A percentile compares a stretch with the other conserved stretches of the same genome.
phyloP scores from a whole-genome alignment of 169 alveolate species.

The Eimeria necatrix region DNA sequence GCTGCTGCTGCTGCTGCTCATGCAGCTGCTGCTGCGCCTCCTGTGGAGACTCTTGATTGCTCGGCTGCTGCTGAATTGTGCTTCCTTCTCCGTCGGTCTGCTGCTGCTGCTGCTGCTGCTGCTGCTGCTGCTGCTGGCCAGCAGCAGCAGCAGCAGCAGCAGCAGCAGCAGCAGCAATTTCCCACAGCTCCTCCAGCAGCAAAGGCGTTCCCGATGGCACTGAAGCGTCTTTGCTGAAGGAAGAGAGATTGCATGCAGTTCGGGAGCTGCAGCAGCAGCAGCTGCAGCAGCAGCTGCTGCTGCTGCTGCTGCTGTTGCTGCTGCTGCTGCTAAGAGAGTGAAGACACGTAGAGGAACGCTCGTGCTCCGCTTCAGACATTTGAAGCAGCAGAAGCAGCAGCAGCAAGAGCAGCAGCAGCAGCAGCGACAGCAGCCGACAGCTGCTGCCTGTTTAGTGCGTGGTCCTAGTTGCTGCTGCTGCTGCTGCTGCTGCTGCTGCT shows the following conservation, averaged over 20 bases:
- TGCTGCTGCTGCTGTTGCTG: not conserved
- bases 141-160: not conserved
- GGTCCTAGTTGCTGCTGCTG: not conserved
- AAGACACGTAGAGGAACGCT: too few species aligned
- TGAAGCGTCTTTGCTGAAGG: not conserved
- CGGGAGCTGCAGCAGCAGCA: conserved; percentile 19
- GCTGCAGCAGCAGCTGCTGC: conserved; percentile 31
- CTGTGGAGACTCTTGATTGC: too few species aligned
- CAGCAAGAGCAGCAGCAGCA: conserved; percentile 33
- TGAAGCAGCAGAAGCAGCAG: conserved; percentile 34
- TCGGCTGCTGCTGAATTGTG: too few species aligned
- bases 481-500: not conserved
- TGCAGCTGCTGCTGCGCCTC: too few species aligned
- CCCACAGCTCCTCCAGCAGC: conserved; percentile 6
- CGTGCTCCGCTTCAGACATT: not conserved
- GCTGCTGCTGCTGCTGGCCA: not conserved
- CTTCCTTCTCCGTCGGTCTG: too few species aligned
- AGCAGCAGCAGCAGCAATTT: not conserved
- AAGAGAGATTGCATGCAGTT: not conserved
- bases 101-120: conserved; percentile 8
- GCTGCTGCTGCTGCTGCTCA: too few species aligned
- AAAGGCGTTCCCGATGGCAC: not conserved
- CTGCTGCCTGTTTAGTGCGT: not conserved
- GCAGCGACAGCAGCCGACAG: not conserved
- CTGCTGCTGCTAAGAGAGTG: conserved; percentile 8